Conservation (phyloP, 1,284 basidiomycete genomes). For the Pseudozyma sp. region DNA sequence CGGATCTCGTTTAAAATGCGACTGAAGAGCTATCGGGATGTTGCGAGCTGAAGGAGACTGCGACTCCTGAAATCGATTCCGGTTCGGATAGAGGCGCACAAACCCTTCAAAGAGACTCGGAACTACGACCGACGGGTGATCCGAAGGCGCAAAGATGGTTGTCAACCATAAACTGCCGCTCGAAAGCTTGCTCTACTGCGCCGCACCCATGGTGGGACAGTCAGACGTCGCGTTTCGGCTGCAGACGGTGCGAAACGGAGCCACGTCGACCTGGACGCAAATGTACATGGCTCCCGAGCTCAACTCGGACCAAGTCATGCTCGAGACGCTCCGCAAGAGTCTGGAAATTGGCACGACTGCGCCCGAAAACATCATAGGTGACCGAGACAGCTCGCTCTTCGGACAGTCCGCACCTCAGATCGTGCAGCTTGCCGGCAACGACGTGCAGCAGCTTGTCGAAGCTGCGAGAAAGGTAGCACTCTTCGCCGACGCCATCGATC, state of each 20-base stretch:
- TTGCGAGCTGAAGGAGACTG: too few species aligned
- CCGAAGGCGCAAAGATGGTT: conserved; percentile 7
- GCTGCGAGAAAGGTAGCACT: conserved; percentile 75
- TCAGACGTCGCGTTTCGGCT: conserved; percentile 62
- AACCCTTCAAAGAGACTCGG: background rate
- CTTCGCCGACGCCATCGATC: conserved; percentile 74
- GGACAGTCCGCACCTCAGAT: conserved; percentile 72
- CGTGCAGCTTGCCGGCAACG: conserved; percentile 79
- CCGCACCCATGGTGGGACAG: conserved; percentile 63
- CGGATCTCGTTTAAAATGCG: too few species aligned
- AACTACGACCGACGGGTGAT: too few species aligned
- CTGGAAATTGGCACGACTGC: conserved; percentile 40
- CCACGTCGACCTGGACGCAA: conserved; percentile 61
- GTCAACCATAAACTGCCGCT: conserved; percentile 31
- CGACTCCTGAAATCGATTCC: too few species aligned
- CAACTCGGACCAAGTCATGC: conserved; percentile 24
- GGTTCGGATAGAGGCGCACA: too few species aligned
- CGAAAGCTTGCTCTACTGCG: conserved; percentile 41
- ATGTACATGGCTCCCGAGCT: conserved; percentile 53
- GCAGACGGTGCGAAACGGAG: conserved; percentile 54
- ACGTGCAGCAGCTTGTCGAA: conserved; percentile 74
- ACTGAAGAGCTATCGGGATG: too few species aligned
- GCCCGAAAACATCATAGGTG: conserved; percentile 16
- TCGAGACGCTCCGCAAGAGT: conserved; percentile 36
- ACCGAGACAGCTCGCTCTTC: background rate